Evolutionary conservation across 495 filamentous ascomycete genomes (phyloP).

Genomic region (Penicillium parvum): DNA sequence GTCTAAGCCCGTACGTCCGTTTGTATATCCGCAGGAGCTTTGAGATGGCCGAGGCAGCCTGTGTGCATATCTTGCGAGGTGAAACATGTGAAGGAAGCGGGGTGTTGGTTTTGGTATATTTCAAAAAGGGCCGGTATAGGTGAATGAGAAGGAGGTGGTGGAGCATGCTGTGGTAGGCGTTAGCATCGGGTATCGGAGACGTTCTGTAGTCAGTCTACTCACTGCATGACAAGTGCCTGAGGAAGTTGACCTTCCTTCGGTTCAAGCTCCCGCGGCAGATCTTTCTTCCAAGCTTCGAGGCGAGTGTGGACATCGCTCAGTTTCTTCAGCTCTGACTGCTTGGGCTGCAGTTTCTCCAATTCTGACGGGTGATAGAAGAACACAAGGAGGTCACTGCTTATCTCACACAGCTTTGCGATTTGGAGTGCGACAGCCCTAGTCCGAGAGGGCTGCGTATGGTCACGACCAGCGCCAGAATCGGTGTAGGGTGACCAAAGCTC

Average conservation of each 20-base stretch:
- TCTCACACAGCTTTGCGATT: constrained; percentile 80
- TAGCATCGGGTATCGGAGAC: constrained; percentile 16
- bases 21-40: constrained; percentile 92
- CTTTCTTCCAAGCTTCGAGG: constrained; percentile 86
- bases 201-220: constrained; percentile 34
- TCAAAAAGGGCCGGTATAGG: constrained; percentile 92
- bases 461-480: constrained; percentile 67
- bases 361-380: constrained; percentile 85
- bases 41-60: constrained; percentile 81
- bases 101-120: constrained; percentile 74
- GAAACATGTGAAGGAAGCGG: constrained; percentile 86
- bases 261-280: constrained; percentile 81
- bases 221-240: constrained; percentile 92
- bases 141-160: constrained; percentile 96
- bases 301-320: constrained; percentile 86
- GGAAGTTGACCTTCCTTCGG: constrained; percentile 86
- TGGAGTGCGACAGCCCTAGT: constrained; percentile 80
- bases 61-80: constrained; percentile 83
- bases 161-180: constrained; percentile 72
- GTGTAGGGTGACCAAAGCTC: constrained; percentile 86
- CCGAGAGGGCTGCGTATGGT: constrained; percentile 72
- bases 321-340: constrained; percentile 85
- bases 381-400: constrained; percentile 82
- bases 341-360: constrained; percentile 53
- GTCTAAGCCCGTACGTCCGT: constrained; percentile 79